Conservation (phyloP, 257 asterid species). For the Solanum pennellii region DNA sequence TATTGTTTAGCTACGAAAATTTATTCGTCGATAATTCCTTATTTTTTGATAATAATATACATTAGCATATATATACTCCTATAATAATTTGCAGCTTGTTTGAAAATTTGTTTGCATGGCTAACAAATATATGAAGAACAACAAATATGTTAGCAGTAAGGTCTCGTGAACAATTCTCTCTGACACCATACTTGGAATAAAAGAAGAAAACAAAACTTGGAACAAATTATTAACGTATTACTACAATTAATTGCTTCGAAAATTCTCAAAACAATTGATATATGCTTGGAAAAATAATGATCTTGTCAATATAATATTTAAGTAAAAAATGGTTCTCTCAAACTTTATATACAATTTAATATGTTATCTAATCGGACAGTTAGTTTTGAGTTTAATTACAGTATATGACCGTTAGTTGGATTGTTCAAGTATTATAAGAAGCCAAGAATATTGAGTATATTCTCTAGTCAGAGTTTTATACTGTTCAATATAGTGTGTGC, state of each 20-base stretch:
- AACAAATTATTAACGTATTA: neutral
- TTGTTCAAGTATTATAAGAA: neutral
- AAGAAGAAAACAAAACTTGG: neutral
- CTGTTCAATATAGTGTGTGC: neutral
- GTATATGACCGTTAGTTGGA: too few relatives aligned
- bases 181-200: neutral
- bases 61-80: too few relatives aligned
- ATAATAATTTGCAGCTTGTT: neutral
- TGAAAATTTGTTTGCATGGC: constrained; percentile 17
- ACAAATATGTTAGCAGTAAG: neutral
- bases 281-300: neutral
- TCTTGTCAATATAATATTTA: neutral
- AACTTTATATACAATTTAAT: neutral
- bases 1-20: neutral
- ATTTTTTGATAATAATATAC: too few relatives aligned
- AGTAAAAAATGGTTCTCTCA: neutral
- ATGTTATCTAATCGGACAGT: neutral
- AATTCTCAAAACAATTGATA: neutral
- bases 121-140: constrained; percentile 7
- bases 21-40: too few relatives aligned
- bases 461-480: too few relatives aligned
- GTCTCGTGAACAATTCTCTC: neutral
- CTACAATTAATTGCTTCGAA: neutral
- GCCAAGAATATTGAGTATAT: neutral
- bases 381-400: too few relatives aligned